Percentiles rank a stretch among this genome's conserved stretches.
Evolutionary conservation across 2,329 filamentous ascomycete genomes (phyloP).

Genomic region (Dactylellina leptospora): DNA sequence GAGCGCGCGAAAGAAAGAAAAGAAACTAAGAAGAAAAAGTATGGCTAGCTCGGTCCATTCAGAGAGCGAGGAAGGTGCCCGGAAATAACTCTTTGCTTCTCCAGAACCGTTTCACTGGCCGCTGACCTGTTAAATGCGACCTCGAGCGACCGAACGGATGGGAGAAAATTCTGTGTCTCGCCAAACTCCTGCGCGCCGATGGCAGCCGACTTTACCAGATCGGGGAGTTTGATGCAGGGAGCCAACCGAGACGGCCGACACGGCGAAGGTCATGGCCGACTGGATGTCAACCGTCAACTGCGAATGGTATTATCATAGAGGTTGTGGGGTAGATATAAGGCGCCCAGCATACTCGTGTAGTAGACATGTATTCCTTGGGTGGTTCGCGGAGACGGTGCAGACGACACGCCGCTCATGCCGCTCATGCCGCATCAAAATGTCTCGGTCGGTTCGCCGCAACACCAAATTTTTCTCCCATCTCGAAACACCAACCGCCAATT

Average conservation of each 20-base stretch:
- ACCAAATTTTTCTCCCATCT: constrained; percentile 10
- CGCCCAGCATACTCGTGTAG: too few relatives aligned
- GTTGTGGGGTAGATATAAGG: too few relatives aligned
- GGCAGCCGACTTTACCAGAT: constrained; percentile 34
- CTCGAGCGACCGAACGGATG: background rate
- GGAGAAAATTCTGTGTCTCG: background rate
- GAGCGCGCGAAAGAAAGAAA: constrained; percentile 9
- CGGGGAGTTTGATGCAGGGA: constrained; percentile 13
- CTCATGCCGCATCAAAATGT: too few relatives aligned
- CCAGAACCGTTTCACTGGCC: constrained; percentile 28
- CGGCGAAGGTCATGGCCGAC: background rate
- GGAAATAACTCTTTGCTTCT: constrained; percentile 33
- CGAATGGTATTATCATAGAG: too few relatives aligned
- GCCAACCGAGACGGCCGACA: constrained; percentile 6
- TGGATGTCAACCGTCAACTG: background rate
- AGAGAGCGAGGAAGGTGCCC: background rate
- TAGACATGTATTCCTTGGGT: too few relatives aligned
- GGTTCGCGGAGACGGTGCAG: too few relatives aligned
- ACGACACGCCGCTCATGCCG: too few relatives aligned
- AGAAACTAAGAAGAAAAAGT: too few relatives aligned
- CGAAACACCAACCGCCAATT: background rate
- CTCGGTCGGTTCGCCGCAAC: constrained; percentile 9
- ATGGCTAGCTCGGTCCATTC: background rate
- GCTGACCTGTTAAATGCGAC: constrained; percentile 30
- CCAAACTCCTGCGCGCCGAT: constrained; percentile 10